Conservation (phyloP, 805 yeast species). For the Barnettozyma sucrosica region DNA sequence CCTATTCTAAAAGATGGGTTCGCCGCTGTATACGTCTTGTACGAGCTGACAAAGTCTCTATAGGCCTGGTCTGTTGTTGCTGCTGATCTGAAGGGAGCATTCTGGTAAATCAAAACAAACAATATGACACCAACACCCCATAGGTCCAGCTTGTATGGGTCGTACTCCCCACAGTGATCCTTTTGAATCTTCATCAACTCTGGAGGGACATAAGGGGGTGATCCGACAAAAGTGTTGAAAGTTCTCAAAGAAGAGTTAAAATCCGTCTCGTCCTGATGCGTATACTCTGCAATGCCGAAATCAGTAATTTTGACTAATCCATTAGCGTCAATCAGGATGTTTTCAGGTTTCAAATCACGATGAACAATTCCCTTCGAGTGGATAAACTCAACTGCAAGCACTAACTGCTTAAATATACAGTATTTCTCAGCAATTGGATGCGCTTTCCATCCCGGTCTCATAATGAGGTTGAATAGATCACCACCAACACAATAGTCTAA, state of each 20-base stretch:
- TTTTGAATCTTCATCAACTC: conserved; percentile 49
- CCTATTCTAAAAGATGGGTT: conserved; percentile 46
- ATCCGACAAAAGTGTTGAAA: conserved; percentile 55
- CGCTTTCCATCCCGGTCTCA: conserved; percentile 55
- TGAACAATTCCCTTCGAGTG: conserved; percentile 67
- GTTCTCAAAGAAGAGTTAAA: conserved; percentile 33
- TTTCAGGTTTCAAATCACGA: conserved; percentile 72
- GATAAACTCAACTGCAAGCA: conserved; percentile 53
- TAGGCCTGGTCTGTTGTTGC: conserved; percentile 41
- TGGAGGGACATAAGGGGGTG: conserved; percentile 79
- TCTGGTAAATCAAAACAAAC: conserved; percentile 51
- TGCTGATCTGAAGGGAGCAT: conserved; percentile 56
- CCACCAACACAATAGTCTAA: conserved; percentile 58
- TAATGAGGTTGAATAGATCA: conserved; percentile 53
- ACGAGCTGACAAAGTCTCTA: conserved; percentile 49
- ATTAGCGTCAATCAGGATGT: conserved; percentile 49
- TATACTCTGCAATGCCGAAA: conserved; percentile 69
- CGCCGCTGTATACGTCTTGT: conserved; percentile 32
- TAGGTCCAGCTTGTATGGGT: conserved; percentile 63
- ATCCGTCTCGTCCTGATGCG: conserved; percentile 49
- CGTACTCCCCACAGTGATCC: conserved; percentile 36
- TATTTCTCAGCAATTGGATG: conserved; percentile 45
- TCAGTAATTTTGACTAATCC: conserved; percentile 69
- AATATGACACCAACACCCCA: conserved; percentile 72
- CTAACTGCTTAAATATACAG: conserved; percentile 66